These are phyloP conservation scores for Aechmea fasciata DNA, from an alignment of 176 grass and related monocot genomes.

Conservation along the genomic window DNA sequence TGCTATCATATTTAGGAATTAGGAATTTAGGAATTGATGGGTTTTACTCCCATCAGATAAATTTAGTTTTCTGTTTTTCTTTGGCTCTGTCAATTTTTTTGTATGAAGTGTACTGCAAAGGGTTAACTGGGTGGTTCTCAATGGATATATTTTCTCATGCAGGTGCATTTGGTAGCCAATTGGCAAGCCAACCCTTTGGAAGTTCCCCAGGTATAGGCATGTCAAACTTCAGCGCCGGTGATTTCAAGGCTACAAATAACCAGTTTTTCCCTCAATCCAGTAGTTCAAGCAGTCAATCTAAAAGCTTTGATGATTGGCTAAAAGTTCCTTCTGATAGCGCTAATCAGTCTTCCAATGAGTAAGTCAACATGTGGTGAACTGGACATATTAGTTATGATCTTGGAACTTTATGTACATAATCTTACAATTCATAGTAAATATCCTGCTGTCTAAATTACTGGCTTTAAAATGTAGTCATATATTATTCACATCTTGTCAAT, in stretches of 20 bases:
- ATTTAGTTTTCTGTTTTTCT: neutral
- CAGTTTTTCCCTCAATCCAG: slow-evolving; percentile 14
- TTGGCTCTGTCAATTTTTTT: neutral
- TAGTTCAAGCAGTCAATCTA: slow-evolving; percentile 35
- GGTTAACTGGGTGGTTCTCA: no score
- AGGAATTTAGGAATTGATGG: no score
- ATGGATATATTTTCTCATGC: slow-evolving; percentile 15
- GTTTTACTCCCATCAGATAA: no score
- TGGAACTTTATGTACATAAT: no score
- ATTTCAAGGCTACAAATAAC: neutral
- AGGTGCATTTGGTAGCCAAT: slow-evolving; percentile 40
- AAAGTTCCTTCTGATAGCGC: slow-evolving; percentile 15
- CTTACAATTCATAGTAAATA: no score
- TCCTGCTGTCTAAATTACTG: neutral
- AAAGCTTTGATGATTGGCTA: slow-evolving; percentile 33
- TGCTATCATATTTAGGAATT: no score
- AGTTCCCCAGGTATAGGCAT: slow-evolving; percentile 14
- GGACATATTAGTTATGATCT: neutral
- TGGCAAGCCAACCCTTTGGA: slow-evolving; percentile 26
- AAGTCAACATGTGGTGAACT: slow-evolving; percentile 14
- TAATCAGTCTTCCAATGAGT: slow-evolving; percentile 24
- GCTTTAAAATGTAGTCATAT: neutral
- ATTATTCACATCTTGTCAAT: neutral
- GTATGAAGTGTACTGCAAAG: neutral
- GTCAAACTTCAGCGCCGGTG: slow-evolving; percentile 27